Evolutionary conservation across 176 grass and related monocot genomes (phyloP).

Genomic region (Avena atlantica): DNA sequence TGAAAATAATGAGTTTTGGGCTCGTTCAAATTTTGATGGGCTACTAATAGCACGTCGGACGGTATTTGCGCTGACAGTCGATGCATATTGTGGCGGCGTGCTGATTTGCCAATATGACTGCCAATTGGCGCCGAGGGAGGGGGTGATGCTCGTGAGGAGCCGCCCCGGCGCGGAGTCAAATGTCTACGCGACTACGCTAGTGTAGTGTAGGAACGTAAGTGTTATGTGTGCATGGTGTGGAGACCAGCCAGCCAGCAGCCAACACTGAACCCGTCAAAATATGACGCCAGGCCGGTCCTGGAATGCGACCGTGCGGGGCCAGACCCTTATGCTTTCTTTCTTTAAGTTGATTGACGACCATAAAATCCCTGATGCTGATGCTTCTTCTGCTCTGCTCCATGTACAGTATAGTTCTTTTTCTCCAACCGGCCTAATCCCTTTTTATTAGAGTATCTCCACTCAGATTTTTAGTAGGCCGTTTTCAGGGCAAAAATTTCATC

Average conservation of each 20-base stretch:
- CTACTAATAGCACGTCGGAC: not conserved
- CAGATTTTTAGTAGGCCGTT: no score
- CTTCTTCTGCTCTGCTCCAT: no score
- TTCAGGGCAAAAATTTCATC: no score
- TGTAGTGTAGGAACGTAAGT: not conserved
- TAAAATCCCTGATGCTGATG: no score
- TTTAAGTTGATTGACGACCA: no score
- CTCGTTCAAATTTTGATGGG: not conserved
- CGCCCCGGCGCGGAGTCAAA: not conserved
- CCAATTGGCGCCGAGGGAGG: conserved; percentile 2
- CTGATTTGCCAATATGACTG: not conserved
- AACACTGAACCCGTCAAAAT: conserved; percentile 8
- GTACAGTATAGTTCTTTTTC: no score
- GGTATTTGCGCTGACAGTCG: not conserved
- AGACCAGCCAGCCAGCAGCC: not conserved
- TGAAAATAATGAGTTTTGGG: not conserved
- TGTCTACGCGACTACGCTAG: not conserved
- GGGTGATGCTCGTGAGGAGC: not conserved
- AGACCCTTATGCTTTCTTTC: not conserved
- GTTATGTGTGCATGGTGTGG: not conserved
- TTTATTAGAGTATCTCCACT: no score
- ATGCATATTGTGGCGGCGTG: not conserved
- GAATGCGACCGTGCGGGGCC: not conserved
- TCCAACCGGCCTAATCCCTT: no score
- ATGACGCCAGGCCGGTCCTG: not conserved